Base-by-base conservation (phyloP, 371 early-diverging fungal species). In the Zancudomyces culisetae region DNA sequence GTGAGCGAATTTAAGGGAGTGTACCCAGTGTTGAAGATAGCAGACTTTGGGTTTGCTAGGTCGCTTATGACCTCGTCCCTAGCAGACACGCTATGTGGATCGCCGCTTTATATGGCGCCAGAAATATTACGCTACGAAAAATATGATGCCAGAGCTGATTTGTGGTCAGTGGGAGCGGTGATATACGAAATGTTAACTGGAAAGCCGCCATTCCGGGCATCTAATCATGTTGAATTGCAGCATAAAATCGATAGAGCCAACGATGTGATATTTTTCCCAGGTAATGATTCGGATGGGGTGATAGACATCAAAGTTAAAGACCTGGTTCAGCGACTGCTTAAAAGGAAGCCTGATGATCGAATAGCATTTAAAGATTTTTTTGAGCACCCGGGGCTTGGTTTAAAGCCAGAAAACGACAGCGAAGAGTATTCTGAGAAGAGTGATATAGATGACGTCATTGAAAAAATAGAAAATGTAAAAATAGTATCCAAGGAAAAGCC, bases 81-180 rank as follows among this genome's bases (percentile, higher is more conserved):
- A 51, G 94, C 97, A 0, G 88, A 91, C 49, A 96, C 97, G 0
- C 70, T 95, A 19, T 96, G 96, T 53, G 96, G 96, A 0, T 92
- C 92, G 18, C 95, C 81, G 26, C 69, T 94, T 15, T 95, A 95
- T 61, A 95, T 95, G 96, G 95, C 91, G 0, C 95, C 96, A 2
- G 95, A 94, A 62, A 91, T 95, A 22, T 66, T 95, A 23, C 78
- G 83, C 10, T 86, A 87, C 48, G 84, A 89, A 60, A 85, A 80
- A 46, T 95, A 95, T 60, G 88, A 88, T 41, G 89, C 91, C 20
- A 85, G 83, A 59, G 92, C 90, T 0, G 98, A 98, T 64, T 62
- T 98, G 23, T 98, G 98, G 98, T 87, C 88, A 53, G 79, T 97
- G 6, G 98, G 98, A 1, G 84, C 90, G 6, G 89, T 98, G 2